Evolutionary conservation across 345 rosid genomes (phyloP).

Genomic region (Streptanthus diversifolius): DNA sequence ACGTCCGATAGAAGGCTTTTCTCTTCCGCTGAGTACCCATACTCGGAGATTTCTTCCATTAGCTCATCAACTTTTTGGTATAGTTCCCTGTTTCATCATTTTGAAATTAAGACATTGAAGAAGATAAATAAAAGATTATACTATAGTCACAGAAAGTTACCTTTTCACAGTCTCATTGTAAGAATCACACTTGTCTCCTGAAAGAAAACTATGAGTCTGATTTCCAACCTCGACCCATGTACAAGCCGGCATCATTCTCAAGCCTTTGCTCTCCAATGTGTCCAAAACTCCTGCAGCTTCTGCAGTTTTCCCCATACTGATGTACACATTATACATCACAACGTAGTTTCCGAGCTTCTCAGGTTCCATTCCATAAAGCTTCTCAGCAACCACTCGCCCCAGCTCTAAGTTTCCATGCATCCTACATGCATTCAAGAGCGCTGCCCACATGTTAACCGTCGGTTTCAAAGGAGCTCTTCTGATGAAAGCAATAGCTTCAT

Average conservation of each 20-base stretch:
- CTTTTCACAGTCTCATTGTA: conserved; percentile 30
- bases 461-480: conserved; percentile 60
- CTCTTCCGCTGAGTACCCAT: conserved; percentile 46
- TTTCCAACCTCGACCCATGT: conserved; percentile 75
- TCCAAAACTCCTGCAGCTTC: conserved; percentile 68
- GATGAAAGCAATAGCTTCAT: conserved; percentile 78
- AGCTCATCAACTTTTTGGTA: conserved; percentile 60
- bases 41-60: conserved; percentile 54
- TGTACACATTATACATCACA: conserved; percentile 75
- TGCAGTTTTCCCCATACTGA: conserved; percentile 55
- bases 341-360: conserved; percentile 73
- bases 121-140: background rate
- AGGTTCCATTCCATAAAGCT: conserved; percentile 75
- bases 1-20: conserved; percentile 68
- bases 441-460: conserved; percentile 90
- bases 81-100: conserved; percentile 41
- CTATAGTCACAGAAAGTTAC: background rate
- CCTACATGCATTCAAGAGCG: conserved; percentile 79
- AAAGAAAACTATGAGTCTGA: conserved; percentile 51
- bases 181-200: conserved; percentile 56
- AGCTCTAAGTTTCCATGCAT: conserved; percentile 66
- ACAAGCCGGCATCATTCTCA: conserved; percentile 68
- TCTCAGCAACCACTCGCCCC: conserved; percentile 77
- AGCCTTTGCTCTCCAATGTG: conserved; percentile 64
- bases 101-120: background rate